Percentiles rank a stretch among this genome's conserved stretches.
These are phyloP conservation scores for Acer yangbiense DNA, from an alignment of 345 rosid species.

Conservation along the genomic window DNA sequence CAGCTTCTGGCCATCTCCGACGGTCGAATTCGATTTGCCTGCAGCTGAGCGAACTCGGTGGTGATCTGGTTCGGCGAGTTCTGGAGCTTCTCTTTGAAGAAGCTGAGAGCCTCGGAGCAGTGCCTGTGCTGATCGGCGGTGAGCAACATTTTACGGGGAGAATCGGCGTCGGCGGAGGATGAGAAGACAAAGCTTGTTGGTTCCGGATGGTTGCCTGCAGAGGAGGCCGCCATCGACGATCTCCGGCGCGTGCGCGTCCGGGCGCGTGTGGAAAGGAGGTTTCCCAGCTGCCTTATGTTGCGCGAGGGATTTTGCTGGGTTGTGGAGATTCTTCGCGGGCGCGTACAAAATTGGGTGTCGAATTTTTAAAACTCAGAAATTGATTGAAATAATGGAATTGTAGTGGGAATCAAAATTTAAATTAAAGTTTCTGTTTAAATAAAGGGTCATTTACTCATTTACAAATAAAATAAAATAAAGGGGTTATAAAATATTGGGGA, in stretches of 20 bases:
- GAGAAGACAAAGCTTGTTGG: conserved; percentile 33
- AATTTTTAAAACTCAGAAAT: no score
- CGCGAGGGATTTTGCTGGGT: background rate
- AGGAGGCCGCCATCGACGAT: conserved; percentile 53
- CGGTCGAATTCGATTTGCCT: conserved; percentile 55
- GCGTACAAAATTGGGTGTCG: background rate
- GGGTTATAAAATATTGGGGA: no score
- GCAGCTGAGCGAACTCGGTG: conserved; percentile 61
- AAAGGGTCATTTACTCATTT: no score
- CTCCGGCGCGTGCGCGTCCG: conserved; percentile 29
- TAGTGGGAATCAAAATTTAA: no score
- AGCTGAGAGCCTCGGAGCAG: conserved; percentile 67
- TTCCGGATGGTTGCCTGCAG: conserved; percentile 15
- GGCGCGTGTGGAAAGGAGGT: conserved; percentile 43
- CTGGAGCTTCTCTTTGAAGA: conserved; percentile 45
- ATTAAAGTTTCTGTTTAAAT: background rate
- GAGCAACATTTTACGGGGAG: conserved; percentile 52
- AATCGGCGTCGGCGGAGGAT: conserved; percentile 49
- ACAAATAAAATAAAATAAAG: background rate
- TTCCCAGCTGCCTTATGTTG: conserved; percentile 48
- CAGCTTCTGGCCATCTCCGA: conserved; percentile 54
- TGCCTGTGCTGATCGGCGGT: conserved; percentile 55
- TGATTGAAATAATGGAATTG: no score
- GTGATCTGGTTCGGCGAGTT: conserved; percentile 39
- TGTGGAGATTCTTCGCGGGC: background rate